A percentile compares a stretch with the other conserved stretches of the same genome.
phyloP scores from a whole-genome alignment of 2,329 filamentous ascomycete species.

The Huntiella abstrusa region DNA sequence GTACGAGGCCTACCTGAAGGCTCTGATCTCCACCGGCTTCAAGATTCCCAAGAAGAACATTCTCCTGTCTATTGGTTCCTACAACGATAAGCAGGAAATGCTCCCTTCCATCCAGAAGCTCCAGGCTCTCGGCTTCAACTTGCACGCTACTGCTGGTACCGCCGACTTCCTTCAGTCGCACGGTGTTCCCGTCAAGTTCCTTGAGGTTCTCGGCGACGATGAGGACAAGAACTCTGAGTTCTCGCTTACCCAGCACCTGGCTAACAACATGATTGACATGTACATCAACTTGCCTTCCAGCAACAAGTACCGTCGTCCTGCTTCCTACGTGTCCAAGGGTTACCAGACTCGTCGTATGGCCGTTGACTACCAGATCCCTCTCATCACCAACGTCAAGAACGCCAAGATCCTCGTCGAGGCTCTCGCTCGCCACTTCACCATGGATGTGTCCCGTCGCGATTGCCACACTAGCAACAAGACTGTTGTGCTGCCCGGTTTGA shows the following conservation, averaged over 20 bases:
- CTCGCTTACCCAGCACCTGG: slow-evolving; percentile 87
- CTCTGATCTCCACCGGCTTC: slow-evolving; percentile 87
- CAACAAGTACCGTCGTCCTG: slow-evolving; percentile 90
- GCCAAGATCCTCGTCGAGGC: slow-evolving; percentile 94
- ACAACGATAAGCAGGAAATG: slow-evolving; percentile 97
- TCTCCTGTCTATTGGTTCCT: slow-evolving; percentile 84
- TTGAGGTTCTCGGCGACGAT: slow-evolving; percentile 66
- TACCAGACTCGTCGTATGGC: slow-evolving; percentile 96
- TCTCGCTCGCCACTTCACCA: slow-evolving; percentile 70
- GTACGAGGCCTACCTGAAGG: slow-evolving; percentile 96
- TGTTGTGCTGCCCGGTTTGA: slow-evolving; percentile 51
- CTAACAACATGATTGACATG: slow-evolving; percentile 93
- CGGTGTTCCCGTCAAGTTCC: slow-evolving; percentile 76
- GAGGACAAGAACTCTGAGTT: slow-evolving; percentile 88
- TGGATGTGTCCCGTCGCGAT: slow-evolving; percentile 68
- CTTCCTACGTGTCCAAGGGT: slow-evolving; percentile 96
- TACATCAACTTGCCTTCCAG: slow-evolving; percentile 99
- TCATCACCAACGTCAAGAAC: slow-evolving; percentile 98
- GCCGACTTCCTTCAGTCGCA: slow-evolving; percentile 93
- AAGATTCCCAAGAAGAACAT: slow-evolving; percentile 92
- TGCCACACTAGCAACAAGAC: slow-evolving; percentile 79
- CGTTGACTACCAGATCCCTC: slow-evolving; percentile 86
- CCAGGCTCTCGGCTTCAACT: slow-evolving; percentile 78
- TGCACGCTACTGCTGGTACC: slow-evolving; percentile 91
- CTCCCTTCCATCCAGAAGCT: slow-evolving; percentile 79